Evolutionary conservation across 2,329 filamentous ascomycete species (phyloP).

Genomic region (Stemphylium vesicarium): DNA sequence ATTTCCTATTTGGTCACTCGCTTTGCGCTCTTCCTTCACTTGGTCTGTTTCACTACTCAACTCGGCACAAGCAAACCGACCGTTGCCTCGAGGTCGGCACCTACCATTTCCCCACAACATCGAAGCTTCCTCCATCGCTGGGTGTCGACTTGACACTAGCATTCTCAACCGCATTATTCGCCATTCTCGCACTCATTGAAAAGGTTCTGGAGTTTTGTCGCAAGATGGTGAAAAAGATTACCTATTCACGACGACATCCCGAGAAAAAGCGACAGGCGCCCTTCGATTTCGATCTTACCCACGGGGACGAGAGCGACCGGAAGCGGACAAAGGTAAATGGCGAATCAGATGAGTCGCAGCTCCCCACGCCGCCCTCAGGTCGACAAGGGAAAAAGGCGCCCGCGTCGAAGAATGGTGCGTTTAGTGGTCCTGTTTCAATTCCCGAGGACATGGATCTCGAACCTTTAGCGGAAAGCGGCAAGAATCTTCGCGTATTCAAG

Average conservation of each 20-base stretch:
- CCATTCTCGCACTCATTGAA: constrained; percentile 15
- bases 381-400: constrained; percentile 6
- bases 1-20: not conserved
- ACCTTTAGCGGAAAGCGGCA: constrained; percentile 6
- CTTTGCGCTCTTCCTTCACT: not conserved
- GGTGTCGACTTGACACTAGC: constrained; percentile 1
- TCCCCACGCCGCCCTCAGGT: constrained; percentile 3
- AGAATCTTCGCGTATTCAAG: constrained; percentile 20
- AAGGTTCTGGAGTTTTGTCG: constrained; percentile 11
- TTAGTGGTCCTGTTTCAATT: constrained; percentile 26
- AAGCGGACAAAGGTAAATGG: constrained; percentile 25
- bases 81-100: not conserved
- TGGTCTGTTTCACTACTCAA: not conserved
- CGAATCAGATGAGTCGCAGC: constrained; percentile 12
- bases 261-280: constrained; percentile 19
- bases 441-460: constrained; percentile 17
- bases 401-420: constrained; percentile 19
- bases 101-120: constrained; percentile 17
- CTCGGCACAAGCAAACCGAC: not conserved
- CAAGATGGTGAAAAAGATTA: constrained; percentile 24
- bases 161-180: constrained; percentile 2
- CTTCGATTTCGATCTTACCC: constrained; percentile 12
- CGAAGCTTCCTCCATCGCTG: constrained; percentile 7
- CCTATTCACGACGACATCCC: constrained; percentile 24
- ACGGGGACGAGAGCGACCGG: constrained; percentile 14